Base-by-base conservation (phyloP, 305 asterid species). In the Vinca major region DNA sequence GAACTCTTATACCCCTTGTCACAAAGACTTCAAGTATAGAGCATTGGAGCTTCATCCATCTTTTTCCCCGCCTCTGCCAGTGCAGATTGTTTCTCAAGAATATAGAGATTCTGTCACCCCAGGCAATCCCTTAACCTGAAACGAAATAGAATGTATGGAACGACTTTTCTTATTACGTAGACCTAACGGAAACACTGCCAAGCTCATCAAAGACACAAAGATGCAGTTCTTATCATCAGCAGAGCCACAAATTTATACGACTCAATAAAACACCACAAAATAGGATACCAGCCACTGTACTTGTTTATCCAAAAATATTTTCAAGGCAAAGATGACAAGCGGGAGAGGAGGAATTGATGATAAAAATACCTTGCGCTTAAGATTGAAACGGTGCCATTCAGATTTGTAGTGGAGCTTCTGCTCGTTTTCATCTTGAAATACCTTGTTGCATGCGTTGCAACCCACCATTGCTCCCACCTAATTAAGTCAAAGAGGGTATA, bases 341-440 rank as follows among this genome's bases (percentile, higher is more conserved):
- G 21, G 49, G 65, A 8, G 5, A 33, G 53, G 47, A 14, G 37
- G 48, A 17, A 11, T 16, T 66, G 47, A 63, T 10, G 19, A 53
- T 57, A 56, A 12, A 56, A 17, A 52, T 7, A 93, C 99, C 99
- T 90, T 93, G 82, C 99, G 96, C 77, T 93, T 93, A 78, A 93
- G 99, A 63, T 93, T 93, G 87, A 90, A 93, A 13, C 99, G 96
- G 81, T 93, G 99, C 99, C 99, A 93, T 80, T 93, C 97, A 51
- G 99, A 90, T 82, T 83, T 93, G 88, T 88, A 93, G 81, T 93
- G 99, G 67, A 83, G 84, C 81, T 90, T 93, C 63, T 87, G 97
- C 13, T 93, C 92, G 53, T 73, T 73, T 44, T 90, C 96, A 70
- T 86, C 97, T 3, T 52, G 66, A 40, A 93, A 84, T 68, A 86